Conservation (phyloP, 176 grass and related monocot genomes). For the Aegilops tauschii region DNA sequence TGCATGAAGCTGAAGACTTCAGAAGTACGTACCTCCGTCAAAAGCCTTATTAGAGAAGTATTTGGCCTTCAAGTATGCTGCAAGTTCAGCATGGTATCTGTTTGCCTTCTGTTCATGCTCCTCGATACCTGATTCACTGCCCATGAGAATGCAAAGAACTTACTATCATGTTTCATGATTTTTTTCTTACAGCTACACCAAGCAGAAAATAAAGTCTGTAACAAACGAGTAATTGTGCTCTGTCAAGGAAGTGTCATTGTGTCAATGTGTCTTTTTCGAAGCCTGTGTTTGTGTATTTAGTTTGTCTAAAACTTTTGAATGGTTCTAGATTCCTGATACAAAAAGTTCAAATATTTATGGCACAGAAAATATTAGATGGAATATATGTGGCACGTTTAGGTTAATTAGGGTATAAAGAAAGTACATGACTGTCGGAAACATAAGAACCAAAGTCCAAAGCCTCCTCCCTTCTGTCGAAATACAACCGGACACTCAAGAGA, state of each 20-base stretch:
- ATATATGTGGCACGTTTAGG: background rate
- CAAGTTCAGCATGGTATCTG: conserved; percentile 49
- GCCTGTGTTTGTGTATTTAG: too few relatives aligned
- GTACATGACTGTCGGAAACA: background rate
- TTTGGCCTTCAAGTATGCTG: conserved; percentile 57
- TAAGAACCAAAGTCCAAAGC: background rate
- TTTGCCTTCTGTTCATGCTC: conserved; percentile 46
- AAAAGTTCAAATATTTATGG: too few relatives aligned
- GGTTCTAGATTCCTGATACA: too few relatives aligned
- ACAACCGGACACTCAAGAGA: background rate
- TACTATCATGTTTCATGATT: background rate
- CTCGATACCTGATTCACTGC: conserved; percentile 38
- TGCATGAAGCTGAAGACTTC: background rate
- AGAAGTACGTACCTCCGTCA: conserved; percentile 44
- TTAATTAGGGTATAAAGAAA: background rate
- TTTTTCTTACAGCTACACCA: conserved; percentile 5
- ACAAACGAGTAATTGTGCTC: background rate
- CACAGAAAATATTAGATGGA: too few relatives aligned
- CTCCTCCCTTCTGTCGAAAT: background rate
- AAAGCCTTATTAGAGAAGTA: conserved; percentile 69
- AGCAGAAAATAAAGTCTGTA: conserved; percentile 15
- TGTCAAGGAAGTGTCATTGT: background rate
- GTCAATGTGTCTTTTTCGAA: too few relatives aligned
- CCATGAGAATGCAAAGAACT: conserved; percentile 1
- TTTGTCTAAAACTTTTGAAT: background rate